Evolutionary conservation across 768 basidiomycete species (phyloP), one percentile per base, ranked within the genome.

Genomic region (Xerocomus brunneocitrinus): DNA sequence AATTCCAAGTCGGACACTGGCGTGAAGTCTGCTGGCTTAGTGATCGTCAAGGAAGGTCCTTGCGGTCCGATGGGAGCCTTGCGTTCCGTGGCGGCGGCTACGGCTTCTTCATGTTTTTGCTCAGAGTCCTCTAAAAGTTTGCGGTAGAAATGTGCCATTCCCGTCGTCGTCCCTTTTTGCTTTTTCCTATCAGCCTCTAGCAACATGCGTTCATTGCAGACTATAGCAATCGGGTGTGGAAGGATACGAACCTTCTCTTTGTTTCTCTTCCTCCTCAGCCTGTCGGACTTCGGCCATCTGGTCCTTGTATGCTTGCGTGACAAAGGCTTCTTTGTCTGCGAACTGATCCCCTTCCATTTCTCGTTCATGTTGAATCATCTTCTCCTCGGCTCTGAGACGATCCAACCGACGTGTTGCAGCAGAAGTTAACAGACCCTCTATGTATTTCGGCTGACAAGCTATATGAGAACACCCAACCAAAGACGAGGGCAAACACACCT

Each of bases 271-370:
- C 65, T 93, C 92, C 66, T 98, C 97, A 0, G 94, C 92, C 64
- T 73, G 79, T 52, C 91, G 78, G 6, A 98, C 83, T 71, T 95
- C 90, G 45, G 83, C 94, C 84, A 97, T 89, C 71, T 98, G 97
- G 46, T 91, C 88, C 68, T 93, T 94, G 74, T 99, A 99, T 24
- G 91, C 93, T 63, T 93, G 91, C 0, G 97, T 99, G 47, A 98
- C 95, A 63, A 98, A 99, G n/a, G 84, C 78, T 50, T 98, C 97
- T 75, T 95, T 98, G 74, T 91, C 97, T 52, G 79, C 79, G 67
- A 91, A 99, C 67, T 93, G 81, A 56, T 94, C 94, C 0, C 97
- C 97, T 72, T 99, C 97, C 19, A 79, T 74, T 71, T 95, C 91
- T 22, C 97, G 81, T 69, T 98, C 97, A 41, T 82, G 79, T 67